A percentile compares a stretch with the other conserved stretches of the same genome.
Evolutionary conservation across 2,329 filamentous ascomycete species (phyloP).

Genomic region (Dendrostoma leiphaemia): DNA sequence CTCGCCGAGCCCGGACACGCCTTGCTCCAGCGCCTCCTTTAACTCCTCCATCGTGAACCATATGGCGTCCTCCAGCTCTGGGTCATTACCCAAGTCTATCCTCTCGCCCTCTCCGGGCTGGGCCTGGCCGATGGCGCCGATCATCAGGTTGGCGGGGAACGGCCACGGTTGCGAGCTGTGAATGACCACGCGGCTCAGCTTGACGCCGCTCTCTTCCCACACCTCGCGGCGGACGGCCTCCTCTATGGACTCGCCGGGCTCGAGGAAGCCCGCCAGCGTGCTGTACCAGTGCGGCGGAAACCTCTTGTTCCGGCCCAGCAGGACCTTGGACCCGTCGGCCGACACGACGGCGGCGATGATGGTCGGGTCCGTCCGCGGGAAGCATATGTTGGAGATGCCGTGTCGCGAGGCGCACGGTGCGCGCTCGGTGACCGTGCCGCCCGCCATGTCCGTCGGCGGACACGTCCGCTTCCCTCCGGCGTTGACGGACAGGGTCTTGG

Average conservation of each 20-base stretch:
- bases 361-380: slow-evolving; percentile 89
- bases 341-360: slow-evolving; percentile 94
- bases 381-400: slow-evolving; percentile 85
- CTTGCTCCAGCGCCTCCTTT: slow-evolving; percentile 66
- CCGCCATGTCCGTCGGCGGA: slow-evolving; percentile 65
- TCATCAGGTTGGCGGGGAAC: slow-evolving; percentile 82
- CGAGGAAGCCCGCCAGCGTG: slow-evolving; percentile 83
- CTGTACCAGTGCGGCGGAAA: slow-evolving; percentile 87
- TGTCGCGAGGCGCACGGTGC: slow-evolving; percentile 76
- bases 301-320: slow-evolving; percentile 81
- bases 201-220: slow-evolving; percentile 81
- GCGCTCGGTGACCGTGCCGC: slow-evolving; percentile 49
- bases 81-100: slow-evolving; percentile 82
- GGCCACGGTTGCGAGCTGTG: slow-evolving; percentile 88
- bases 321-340: slow-evolving; percentile 69
- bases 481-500: slow-evolving; percentile 74
- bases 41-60: slow-evolving; percentile 88
- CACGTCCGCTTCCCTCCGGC: slow-evolving; percentile 80
- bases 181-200: slow-evolving; percentile 73
- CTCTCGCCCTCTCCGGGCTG: slow-evolving; percentile 71
- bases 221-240: slow-evolving; percentile 81
- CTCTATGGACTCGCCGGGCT: slow-evolving; percentile 82
- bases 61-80: slow-evolving; percentile 83
- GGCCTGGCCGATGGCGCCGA: slow-evolving; percentile 84
- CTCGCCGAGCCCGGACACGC: slow-evolving; percentile 67